Conservation (phyloP, 192 early-diverging fungal species). For the Chytriomyces sp. region DNA sequence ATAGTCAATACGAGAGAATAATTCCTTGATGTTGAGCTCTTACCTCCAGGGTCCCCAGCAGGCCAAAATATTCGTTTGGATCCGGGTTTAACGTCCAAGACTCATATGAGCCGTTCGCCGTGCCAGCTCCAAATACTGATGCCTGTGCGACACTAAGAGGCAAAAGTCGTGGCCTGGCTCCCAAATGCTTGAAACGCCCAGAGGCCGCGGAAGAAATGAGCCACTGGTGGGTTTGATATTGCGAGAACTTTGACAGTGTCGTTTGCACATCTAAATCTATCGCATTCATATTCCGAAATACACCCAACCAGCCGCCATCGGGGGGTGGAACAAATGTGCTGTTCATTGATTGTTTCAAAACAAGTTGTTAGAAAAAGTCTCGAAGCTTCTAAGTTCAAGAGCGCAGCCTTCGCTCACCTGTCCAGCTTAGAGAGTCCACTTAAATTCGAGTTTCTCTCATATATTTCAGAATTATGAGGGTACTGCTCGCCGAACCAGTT, state of each 20-base stretch:
- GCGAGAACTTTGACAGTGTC: not conserved
- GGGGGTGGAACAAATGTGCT: slow-evolving; percentile 32
- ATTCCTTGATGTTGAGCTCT: no score
- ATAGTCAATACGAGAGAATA: no score
- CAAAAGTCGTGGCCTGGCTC: not conserved
- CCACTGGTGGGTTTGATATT: slow-evolving; percentile 7
- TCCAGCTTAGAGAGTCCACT: slow-evolving; percentile 17
- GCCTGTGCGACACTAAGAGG: not conserved
- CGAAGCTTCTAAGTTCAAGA: not conserved
- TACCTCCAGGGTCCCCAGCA: slow-evolving; percentile 14
- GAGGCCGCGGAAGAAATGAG: not conserved
- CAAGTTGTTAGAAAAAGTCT: not conserved
- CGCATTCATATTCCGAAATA: not conserved
- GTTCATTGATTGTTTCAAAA: not conserved
- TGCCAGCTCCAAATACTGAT: not conserved
- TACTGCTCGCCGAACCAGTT: slow-evolving; percentile 51
- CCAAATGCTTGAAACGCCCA: not conserved
- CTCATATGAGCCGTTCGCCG: not conserved
- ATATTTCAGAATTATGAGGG: slow-evolving; percentile 17
- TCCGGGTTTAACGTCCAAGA: slow-evolving; percentile 6
- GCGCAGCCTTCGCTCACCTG: no score
- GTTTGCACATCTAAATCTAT: not conserved
- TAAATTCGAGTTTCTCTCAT: slow-evolving; percentile 19
- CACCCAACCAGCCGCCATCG: slow-evolving; percentile 21
- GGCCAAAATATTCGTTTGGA: slow-evolving; percentile 12